Evolutionary conservation across 257 asterid genomes (phyloP), one percentile per base, ranked within the genome.

Genomic region (Gardenia jasminoides): DNA sequence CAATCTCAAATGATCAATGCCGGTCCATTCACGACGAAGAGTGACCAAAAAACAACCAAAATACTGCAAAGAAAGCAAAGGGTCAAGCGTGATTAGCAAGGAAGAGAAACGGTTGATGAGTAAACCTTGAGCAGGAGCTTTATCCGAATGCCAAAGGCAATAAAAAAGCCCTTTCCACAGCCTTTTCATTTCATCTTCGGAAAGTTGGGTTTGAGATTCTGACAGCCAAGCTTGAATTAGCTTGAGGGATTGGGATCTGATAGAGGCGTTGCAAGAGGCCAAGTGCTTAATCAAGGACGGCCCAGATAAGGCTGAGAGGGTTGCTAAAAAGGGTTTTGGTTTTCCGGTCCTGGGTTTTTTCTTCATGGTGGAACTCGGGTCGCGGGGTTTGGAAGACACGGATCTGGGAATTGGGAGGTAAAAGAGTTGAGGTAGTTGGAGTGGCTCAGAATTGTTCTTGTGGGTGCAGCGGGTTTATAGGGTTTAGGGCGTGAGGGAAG

Each of bases 121-220:
- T 7, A 89, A 84, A 62, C 92, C 79, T 88, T 96, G 98, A 77
- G 93, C 91, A 13, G 88, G 94, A 54, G 94, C 80, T 85, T 93
- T 96, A 82, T 93, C 98, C 19, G 96, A 83, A 84, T 93, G 99
- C 98, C 99, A 93, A 17, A 96, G 83, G 83, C 97, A 93, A 82
- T 93, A 96, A 66, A 96, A 96, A 9, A 96, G 92, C 10, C 97
- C 97, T 44, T 96, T 96, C 99, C 99, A 93, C 4, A 96, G 82
- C 89, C 90, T 93, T 82, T 84, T 88, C 85, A 93, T 83, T 70
- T 96, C 97, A 70, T 86, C 84, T 10, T 95, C 92, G 26, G 92
- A 68, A 48, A 93, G 84, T 47, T 79, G 84, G 24, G 92, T 48
- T 48, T 89, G 84, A 0, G 91, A 71, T 0, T 92, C 72, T 17